Percentiles rank a stretch among this genome's conserved stretches.
Evolutionary conservation across 495 filamentous ascomycete species (phyloP).

Genomic region (Apodospora peruviana): DNA sequence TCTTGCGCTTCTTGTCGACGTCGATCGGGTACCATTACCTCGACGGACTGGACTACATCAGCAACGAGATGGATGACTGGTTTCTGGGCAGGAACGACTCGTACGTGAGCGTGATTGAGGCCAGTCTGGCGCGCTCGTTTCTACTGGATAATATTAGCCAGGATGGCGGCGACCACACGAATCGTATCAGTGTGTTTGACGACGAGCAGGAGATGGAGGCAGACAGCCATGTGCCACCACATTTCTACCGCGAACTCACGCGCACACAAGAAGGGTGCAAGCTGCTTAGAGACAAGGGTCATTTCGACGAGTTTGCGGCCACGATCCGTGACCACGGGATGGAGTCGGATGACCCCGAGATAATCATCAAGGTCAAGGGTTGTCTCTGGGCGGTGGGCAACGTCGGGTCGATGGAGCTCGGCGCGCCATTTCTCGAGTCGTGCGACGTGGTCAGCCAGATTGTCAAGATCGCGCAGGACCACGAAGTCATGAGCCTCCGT

Average conservation of each 20-base stretch:
- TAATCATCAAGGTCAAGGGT: slow-evolving; percentile 90
- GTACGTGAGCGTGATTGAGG: slow-evolving; percentile 92
- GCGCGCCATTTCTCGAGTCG: slow-evolving; percentile 85
- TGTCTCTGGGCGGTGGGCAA: slow-evolving; percentile 98
- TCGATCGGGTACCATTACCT: slow-evolving; percentile 96
- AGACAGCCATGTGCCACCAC: slow-evolving; percentile 70
- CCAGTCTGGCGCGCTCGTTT: slow-evolving; percentile 86
- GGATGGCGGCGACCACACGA: slow-evolving; percentile 28
- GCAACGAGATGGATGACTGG: slow-evolving; percentile 99
- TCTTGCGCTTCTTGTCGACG: slow-evolving; percentile 89
- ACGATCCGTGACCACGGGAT: slow-evolving; percentile 81
- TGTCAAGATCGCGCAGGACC: slow-evolving; percentile 76
- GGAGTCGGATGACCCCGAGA: slow-evolving; percentile 79
- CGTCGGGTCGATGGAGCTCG: slow-evolving; percentile 95
- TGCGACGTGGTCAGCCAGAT: slow-evolving; percentile 81
- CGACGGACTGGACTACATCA: slow-evolving; percentile 95
- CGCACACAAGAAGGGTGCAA: slow-evolving; percentile 89
- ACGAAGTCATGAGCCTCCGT: slow-evolving; percentile 83
- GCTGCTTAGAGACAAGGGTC: slow-evolving; percentile 83
- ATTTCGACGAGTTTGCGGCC: slow-evolving; percentile 86
- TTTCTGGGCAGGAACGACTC: slow-evolving; percentile 91
- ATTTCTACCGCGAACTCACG: slow-evolving; percentile 94
- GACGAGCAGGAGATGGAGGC: slow-evolving; percentile 47
- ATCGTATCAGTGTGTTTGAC: slow-evolving; percentile 49
- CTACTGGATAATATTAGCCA: slow-evolving; percentile 51